A percentile compares a stretch with the other conserved stretches of the same genome.
phyloP scores from a whole-genome alignment of 139 green algal genomes.

The Picochlorum costavermella region DNA sequence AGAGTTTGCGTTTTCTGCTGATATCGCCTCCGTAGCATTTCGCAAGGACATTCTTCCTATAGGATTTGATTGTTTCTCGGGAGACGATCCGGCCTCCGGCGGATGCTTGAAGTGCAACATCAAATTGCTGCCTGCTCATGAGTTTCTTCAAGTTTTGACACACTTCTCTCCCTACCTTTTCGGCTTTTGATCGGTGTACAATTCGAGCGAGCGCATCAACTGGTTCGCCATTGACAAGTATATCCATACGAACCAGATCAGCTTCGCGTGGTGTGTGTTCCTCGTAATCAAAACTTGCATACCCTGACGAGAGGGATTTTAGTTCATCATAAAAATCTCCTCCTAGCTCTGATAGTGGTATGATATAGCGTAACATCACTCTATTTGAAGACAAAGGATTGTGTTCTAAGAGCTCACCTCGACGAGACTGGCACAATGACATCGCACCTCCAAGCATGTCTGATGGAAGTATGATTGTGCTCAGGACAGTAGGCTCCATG shows the following conservation, averaged over 20 bases:
- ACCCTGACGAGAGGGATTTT: constrained; percentile 71
- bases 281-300: constrained; percentile 93
- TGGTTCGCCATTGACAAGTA: constrained; percentile 72
- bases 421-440: constrained; percentile 50
- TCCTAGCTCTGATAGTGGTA: constrained; percentile 75
- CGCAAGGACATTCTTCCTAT: constrained; percentile 96
- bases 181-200: constrained; percentile 55
- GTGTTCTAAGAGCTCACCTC: constrained; percentile 69
- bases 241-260: constrained; percentile 78
- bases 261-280: constrained; percentile 42
- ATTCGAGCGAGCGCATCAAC: constrained; percentile 80
- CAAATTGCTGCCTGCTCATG: constrained; percentile 70
- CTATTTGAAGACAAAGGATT: constrained; percentile 29
- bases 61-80: constrained; percentile 64
- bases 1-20: constrained; percentile 95
- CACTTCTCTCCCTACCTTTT: constrained; percentile 45
- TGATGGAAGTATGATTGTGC: constrained; percentile 75
- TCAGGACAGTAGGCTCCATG: constrained; percentile 78
- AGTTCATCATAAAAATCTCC: constrained; percentile 79
- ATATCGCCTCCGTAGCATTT: constrained; percentile 92
- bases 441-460: constrained; percentile 65
- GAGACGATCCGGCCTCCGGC: constrained; percentile 59
- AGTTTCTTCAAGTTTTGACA: constrained; percentile 47
- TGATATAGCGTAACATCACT: constrained; percentile 48
- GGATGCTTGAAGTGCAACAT: constrained; percentile 66